Evolutionary conservation across 768 basidiomycete genomes (phyloP).

Genomic region (Suillus luteus): DNA sequence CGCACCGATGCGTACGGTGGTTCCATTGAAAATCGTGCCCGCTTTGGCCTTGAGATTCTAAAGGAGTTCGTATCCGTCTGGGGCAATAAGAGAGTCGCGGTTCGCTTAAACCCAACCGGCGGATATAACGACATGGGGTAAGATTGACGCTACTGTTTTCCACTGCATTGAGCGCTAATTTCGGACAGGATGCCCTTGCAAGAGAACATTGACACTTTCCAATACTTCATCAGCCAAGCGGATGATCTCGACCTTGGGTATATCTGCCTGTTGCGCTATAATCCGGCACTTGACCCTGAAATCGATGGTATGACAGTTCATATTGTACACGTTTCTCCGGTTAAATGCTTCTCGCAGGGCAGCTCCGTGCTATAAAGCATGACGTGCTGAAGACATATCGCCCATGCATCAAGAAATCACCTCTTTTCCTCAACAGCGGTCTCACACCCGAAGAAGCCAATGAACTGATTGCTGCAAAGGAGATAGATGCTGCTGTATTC

Average conservation of each 20-base stretch:
- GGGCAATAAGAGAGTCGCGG: slow-evolving; percentile 43
- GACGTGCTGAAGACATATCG: slow-evolving; percentile 43
- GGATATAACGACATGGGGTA: slow-evolving; percentile 50
- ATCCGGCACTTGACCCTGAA: slow-evolving; percentile 19
- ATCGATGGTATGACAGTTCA: slow-evolving; percentile 23
- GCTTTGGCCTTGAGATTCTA: slow-evolving; percentile 55
- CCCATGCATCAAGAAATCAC: slow-evolving; percentile 38
- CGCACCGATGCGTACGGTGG: slow-evolving; percentile 65
- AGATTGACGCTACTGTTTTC: not conserved
- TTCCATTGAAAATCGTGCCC: slow-evolving; percentile 53
- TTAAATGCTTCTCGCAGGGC: slow-evolving; percentile 21
- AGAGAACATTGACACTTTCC: slow-evolving; percentile 44
- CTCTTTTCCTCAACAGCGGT: slow-evolving; percentile 40
- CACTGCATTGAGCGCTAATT: not conserved
- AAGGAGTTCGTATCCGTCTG: slow-evolving; percentile 44
- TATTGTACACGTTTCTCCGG: not conserved
- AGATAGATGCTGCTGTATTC: slow-evolving; percentile 16
- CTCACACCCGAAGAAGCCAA: slow-evolving; percentile 21
- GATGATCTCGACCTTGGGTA: slow-evolving; percentile 38
- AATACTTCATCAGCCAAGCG: slow-evolving; percentile 42
- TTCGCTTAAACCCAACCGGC: slow-evolving; percentile 47
- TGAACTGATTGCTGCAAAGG: slow-evolving; percentile 21
- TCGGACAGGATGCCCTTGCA: slow-evolving; percentile 43
- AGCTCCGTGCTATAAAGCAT: slow-evolving; percentile 37
- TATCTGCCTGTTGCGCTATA: slow-evolving; percentile 27